Conservation (phyloP, 495 filamentous ascomycete species). For the Aspergillus ellipticus region DNA sequence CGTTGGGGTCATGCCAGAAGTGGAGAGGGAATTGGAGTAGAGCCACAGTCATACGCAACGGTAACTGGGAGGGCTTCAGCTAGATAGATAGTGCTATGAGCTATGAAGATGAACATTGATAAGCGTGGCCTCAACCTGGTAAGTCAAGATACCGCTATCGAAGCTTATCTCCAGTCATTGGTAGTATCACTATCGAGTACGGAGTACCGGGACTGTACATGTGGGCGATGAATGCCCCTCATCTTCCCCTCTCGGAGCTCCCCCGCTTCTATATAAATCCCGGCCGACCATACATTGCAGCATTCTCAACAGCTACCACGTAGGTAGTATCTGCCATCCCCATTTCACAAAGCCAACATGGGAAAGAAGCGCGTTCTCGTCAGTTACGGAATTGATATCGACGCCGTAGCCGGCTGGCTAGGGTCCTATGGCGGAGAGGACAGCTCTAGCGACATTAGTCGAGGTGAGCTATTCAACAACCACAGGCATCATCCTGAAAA, state of each 20-base stretch:
- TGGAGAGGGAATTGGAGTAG: background rate
- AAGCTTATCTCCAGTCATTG: background rate
- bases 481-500: no score
- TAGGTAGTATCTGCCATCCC: background rate
- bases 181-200: background rate
- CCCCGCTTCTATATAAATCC: background rate
- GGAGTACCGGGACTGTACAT: no score
- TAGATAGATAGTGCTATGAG: no score
- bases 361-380: slow-evolving; percentile 59
- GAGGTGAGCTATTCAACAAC: slow-evolving; percentile 40
- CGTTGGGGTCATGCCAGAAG: background rate
- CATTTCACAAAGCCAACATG: slow-evolving; percentile 31
- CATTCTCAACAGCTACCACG: no score
- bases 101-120: background rate
- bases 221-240: no score
- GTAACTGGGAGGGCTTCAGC: no score
- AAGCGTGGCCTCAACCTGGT: background rate
- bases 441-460: slow-evolving; percentile 62
- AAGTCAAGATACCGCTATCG: background rate
- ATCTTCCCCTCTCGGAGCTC: background rate
- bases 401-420: slow-evolving; percentile 70
- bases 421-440: slow-evolving; percentile 72
- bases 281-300: background rate
- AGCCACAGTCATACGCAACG: no score
- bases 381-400: slow-evolving; percentile 58